Conservation (phyloP, 768 basidiomycete genomes). For the Suillus lakei region DNA sequence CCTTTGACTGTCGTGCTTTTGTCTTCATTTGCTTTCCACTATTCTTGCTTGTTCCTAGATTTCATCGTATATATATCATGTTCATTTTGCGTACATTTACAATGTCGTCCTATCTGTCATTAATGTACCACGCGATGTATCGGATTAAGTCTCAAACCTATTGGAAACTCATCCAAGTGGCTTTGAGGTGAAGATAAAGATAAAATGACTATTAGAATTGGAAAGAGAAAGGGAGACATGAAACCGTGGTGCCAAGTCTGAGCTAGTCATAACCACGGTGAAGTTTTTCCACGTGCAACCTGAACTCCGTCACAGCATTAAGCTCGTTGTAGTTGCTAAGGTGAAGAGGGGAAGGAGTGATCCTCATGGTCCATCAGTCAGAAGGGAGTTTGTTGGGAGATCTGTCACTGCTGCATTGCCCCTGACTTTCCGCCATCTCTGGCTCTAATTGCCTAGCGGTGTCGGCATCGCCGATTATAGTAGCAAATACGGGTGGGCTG, state of each 20-base stretch:
- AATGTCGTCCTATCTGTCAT: slow-evolving; percentile 24
- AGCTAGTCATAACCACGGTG: not conserved
- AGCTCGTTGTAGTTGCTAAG: slow-evolving; percentile 2
- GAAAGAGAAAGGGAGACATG: not conserved
- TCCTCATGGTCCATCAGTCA: slow-evolving; percentile 3
- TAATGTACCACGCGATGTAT: slow-evolving; percentile 36
- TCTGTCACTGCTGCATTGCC: slow-evolving; percentile 6
- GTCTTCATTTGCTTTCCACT: slow-evolving; percentile 18
- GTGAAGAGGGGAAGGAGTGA: not conserved
- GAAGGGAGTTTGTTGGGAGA: slow-evolving; percentile 1
- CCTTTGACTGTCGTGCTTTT: slow-evolving; percentile 19
- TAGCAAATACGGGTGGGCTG: not conserved
- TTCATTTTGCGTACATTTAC: slow-evolving; percentile 18
- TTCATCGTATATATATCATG: slow-evolving; percentile 14
- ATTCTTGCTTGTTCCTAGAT: slow-evolving; percentile 17
- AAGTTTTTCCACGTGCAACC: not conserved
- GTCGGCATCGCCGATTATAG: not conserved
- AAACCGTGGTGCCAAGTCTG: not conserved
- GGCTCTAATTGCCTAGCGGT: not conserved
- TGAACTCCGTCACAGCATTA: not conserved
- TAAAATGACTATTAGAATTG: slow-evolving; percentile 5
- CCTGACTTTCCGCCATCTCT: not conserved
- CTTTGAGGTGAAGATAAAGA: slow-evolving; percentile 7
- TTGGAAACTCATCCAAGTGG: not conserved
- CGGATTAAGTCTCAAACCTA: slow-evolving; percentile 22